Evolutionary conservation across 768 basidiomycete genomes (phyloP), one percentile per base, ranked within the genome.

Genomic region (Auricularia heimuer): DNA sequence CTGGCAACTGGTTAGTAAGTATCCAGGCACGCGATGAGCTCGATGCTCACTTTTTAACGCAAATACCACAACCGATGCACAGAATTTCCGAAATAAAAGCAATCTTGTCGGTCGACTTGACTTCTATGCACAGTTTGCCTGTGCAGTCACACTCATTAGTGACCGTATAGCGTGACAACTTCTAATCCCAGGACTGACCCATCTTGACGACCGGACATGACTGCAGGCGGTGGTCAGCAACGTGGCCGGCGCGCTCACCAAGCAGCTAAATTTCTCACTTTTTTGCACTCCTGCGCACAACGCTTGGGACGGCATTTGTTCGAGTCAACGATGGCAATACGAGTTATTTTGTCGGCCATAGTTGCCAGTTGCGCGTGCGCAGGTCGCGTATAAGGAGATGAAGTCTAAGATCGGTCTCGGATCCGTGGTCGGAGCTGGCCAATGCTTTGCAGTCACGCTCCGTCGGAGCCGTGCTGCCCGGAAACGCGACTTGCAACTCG

Each of bases 1-100:
- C 96, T 98, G 69, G 3, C 47, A 44, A 61, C 39, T 29, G 37
- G 58, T 61, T 11, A 54, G 58, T 6, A 14, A 61, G 33, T 4
- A 36, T 54, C 35, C 7, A 24, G 24, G 54, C 39, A 35, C 6
- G 21, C 36, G 14, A 18, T 29, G 39, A 47, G 35, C 36, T n/a
- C 10, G 36, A 37, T 4, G 78, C 89, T 74, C 72, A 97, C 96
- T 98, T 99, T 80, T 98, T 98, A 39, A 98, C 95, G 75, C 97
- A 99, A 72, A 99, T 98, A 90, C 97, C 97, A 77, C 97, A 99
- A 71, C 97, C 97, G 67, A 99, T 99, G 75, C 97, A 99, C 64
- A 99, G 81, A 75, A 96, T 94, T 75, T 99, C 97, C 34, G 97
- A 98, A 78, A 99, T 91, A 83, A 95, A 98, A 1, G 97, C 90